A percentile compares a stretch with the other conserved stretches of the same genome.
Evolutionary conservation across 805 yeast species (phyloP).

Genomic region (Metschnikowia aberdeeniae): DNA sequence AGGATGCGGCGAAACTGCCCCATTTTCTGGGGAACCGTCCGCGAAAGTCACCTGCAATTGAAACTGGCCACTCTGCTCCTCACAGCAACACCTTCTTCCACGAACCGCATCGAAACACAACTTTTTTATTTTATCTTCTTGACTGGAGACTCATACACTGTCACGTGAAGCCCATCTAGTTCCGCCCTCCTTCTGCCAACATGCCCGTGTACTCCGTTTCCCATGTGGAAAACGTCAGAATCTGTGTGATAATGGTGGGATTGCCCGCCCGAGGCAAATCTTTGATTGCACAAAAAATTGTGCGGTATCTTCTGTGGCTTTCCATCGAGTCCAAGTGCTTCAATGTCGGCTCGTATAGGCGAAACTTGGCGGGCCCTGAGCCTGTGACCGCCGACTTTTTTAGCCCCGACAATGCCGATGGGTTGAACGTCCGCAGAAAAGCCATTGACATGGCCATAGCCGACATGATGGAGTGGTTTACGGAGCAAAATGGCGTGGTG

Average conservation of each 20-base stretch:
- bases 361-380: conserved; percentile 47
- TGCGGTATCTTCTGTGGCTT: conserved; percentile 88
- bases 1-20: background rate
- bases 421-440: conserved; percentile 55
- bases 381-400: conserved; percentile 73
- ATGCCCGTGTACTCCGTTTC: conserved; percentile 59
- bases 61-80: background rate
- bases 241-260: conserved; percentile 88
- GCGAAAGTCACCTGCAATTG: conserved; percentile 3
- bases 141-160: background rate
- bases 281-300: conserved; percentile 89
- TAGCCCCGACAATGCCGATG: conserved; percentile 61
- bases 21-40: conserved; percentile 6
- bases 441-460: conserved; percentile 70
- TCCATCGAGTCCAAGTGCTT: conserved; percentile 83
- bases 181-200: background rate
- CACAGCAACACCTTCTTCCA: background rate
- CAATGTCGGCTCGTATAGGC: conserved; percentile 83
- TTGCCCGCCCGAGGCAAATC: conserved; percentile 92
- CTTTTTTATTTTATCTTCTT: too few relatives aligned
- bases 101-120: background rate
- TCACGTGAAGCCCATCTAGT: background rate
- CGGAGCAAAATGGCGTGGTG: conserved; percentile 75
- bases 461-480: conserved; percentile 86
- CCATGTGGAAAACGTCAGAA: conserved; percentile 65